Base-by-base conservation (phyloP, 2,329 filamentous ascomycete species). In the Verticillium longisporum region DNA sequence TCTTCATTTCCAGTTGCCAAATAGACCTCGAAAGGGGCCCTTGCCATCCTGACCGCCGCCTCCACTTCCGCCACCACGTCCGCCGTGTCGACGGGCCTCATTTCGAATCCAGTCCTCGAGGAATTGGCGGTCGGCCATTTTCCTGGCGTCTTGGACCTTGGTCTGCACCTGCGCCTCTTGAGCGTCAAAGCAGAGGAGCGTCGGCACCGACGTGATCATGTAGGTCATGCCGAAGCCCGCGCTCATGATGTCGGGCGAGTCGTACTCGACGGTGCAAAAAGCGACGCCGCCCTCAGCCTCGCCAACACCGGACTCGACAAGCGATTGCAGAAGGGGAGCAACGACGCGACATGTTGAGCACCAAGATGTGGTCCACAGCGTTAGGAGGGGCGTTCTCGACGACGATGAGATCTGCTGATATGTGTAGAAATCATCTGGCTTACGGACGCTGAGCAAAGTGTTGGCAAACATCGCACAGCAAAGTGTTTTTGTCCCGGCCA, bases 311-410 rank as follows among this genome's bases (percentile, higher is more conserved):
- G 75, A 74, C 66, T 78, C 75, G 55, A 87, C 70, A 36, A 86
- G 75, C 11, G 76, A 73, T 13, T 69, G 69, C 6, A 87, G 58
- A 11, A 85, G 70, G 4, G 84, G 84, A 4, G 74, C 72, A 31
- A 86, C 76, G 36, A 72, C 69, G 55, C 75, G 77, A 70, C 84
- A 87, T 15, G 82, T 81, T 4, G 78, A 72, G 69, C 84, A 87
- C 74, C 79, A 86, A 7, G 81, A 82, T 0, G 84, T 78, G 0
- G 83, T 85, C 84, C 84, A 88, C 50, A 87, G 73, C 1, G 83
- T 86, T 60, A 87, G 68, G n/a, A 87, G 78, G 2, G 84, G 84
- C 2, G 73, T 78, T 54, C 80, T 76, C 6, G 82, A 75, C 6
- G 82, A 82, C 2, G 80, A 78, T 2, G 81, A 83, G 58, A 84